Evolutionary conservation across 768 basidiomycete species (phyloP), one percentile per base, ranked within the genome.

Genomic region (Mrakia gelida): DNA sequence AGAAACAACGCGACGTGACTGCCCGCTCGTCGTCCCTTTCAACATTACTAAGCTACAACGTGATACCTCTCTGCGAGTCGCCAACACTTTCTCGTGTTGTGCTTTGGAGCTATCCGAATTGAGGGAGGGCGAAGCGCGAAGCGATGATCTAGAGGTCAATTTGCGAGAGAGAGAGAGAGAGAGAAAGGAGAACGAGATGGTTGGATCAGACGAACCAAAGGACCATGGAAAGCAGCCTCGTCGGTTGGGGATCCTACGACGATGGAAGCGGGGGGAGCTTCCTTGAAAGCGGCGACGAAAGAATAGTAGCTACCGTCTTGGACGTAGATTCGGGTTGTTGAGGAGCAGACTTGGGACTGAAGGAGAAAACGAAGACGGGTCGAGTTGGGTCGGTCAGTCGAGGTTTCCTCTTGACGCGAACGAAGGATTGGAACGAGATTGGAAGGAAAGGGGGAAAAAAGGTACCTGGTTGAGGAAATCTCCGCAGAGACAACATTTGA

Each of bases 211-310:
- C n/a, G n/a, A n/a, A n/a, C n/a, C n/a, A n/a, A n/a, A n/a, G 93
- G 92, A 28, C 93, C 93, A 80, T 92, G 91, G 83, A 88, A 87
- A 38, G 87, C 87, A 8, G 86, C 87, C 0, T 84, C 80, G 4
- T 81, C 81, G 85, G 93, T 92, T 0, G 71, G 56, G 3, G 45
- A 52, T 21, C 71, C 71, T 5, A 68, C 67, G 67, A 68, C 23
- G 56, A 73, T 73, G 28, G 15, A 30, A 3, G 45, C 6, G 49
- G 54, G 56, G 4, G 45, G 30, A 15, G 49, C 71, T 9, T 49
- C 30, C 49, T 30, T 73, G 49, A 79, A 75, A 34, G 63, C 65
- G 21, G 70, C 56, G 70, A 79, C 49, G 32, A 79, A 65, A n/a
- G 28, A 38, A 45, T 79, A 73, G 74, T 79, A 77, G 21, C 71